These are phyloP conservation scores for Fusarium sp. DNA, from an alignment of 2,329 filamentous ascomycete genomes.

Conservation along the genomic window DNA sequence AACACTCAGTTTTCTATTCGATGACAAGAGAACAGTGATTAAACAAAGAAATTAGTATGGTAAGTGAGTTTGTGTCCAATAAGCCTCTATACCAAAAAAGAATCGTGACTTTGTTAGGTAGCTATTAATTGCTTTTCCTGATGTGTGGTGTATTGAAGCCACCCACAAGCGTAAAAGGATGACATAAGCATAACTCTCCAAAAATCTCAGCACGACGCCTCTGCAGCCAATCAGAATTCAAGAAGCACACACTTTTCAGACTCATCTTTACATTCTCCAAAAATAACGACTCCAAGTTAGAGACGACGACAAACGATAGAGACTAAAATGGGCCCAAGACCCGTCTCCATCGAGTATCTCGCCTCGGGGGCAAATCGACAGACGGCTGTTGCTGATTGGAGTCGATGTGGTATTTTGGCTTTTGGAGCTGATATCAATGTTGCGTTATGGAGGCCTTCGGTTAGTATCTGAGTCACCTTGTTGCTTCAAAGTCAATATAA, in stretches of 20 bases:
- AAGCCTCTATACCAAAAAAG: background rate
- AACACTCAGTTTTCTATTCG: background rate
- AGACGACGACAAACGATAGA: constrained; percentile 22
- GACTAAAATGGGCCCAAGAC: constrained; percentile 44
- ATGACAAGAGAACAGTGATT: background rate
- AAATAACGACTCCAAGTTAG: constrained; percentile 12
- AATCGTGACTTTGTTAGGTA: background rate
- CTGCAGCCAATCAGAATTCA: constrained; percentile 52
- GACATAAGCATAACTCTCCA: constrained; percentile 39
- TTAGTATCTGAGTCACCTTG: constrained; percentile 57
- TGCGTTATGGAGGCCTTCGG: constrained; percentile 85
- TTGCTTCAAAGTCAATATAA: constrained; percentile 18
- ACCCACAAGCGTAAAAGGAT: constrained; percentile 25
- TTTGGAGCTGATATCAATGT: constrained; percentile 92
- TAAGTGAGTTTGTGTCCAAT: background rate
- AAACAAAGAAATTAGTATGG: background rate
- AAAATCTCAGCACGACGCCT: constrained; percentile 33
- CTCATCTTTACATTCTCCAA: constrained; percentile 39
- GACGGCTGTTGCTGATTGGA: constrained; percentile 91
- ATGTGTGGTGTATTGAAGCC: constrained; percentile 27
- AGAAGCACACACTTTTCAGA: constrained; percentile 50
- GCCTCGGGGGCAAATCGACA: constrained; percentile 91
- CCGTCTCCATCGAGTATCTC: constrained; percentile 63
- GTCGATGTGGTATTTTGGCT: constrained; percentile 76
- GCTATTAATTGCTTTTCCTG: constrained; percentile 29